Base-by-base conservation (phyloP, 2,329 filamentous ascomycete genomes). In the Talaromyces sp. region DNA sequence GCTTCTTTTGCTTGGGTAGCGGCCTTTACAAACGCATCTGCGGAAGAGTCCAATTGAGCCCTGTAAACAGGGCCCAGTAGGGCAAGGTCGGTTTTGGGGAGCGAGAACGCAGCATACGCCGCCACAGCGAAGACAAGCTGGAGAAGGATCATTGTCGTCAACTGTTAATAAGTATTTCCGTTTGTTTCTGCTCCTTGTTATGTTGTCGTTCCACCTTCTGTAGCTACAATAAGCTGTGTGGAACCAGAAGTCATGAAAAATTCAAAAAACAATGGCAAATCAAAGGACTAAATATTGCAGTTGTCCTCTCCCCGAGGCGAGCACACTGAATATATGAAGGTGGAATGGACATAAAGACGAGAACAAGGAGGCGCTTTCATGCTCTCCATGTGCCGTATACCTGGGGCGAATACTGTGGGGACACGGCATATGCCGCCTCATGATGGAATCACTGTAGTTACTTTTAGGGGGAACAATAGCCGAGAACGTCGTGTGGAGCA, bases 11-110 rank as follows among this genome's bases (percentile, higher is more conserved):
- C 56, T 23, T 57, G 56, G 30, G 14, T 27, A 27, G 36, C 42
- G 27, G 56, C 56, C 12, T 57, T 18, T 2, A 28, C 27, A 30
- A 57, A 57, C 14, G 56, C 56, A 12, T 57, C 6, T 30, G 40
- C 40, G 2, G 40, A 57, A 42, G 56, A 27, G 28, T 57, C 42
- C 28, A 47, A 57, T 47, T 42, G 36, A 57, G 56, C 14, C 42
- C n/a, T 9, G 28, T 57, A 57, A 3, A 57, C 18, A 31, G 56
- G 56, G 27, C 56, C 56, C 8, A 57, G 40, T 9, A 44, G 27
- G 9, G 56, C 56, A 31, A 57, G 40, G 14, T 57, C 23, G 9
- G 42, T 44, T 23, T 57, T 57, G 40, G 56, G 56, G n/a, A 44
- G 31, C 4, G 54, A 27, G 16, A 56, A 44, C n/a, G 33, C 54